phyloP scores from a whole-genome alignment of 495 filamentous ascomycete genomes.

The Lentithecium fluviatile region DNA sequence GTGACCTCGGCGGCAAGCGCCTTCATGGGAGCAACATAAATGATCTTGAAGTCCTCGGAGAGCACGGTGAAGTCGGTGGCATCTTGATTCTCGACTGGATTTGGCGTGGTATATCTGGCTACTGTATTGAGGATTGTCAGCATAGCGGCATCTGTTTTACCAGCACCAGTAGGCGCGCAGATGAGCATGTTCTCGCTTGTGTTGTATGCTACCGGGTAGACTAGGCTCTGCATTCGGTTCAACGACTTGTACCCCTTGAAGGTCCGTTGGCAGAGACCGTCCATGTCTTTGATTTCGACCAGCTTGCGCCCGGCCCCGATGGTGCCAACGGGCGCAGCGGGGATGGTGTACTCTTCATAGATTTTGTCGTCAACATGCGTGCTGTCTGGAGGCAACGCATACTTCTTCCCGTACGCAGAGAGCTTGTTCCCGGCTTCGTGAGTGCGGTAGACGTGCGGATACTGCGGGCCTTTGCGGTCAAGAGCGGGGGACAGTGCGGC shows the following conservation, averaged over 20 bases:
- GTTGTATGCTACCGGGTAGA: constrained; percentile 93
- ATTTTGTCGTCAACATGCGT: constrained; percentile 48
- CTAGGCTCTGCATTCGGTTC: constrained; percentile 96
- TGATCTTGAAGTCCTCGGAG: constrained; percentile 90
- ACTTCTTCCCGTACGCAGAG: constrained; percentile 71
- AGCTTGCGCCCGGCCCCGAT: constrained; percentile 69
- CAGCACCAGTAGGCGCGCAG: constrained; percentile 94
- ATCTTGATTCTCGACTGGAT: constrained; percentile 69
- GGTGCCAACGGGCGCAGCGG: constrained; percentile 75
- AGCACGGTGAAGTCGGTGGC: constrained; percentile 74
- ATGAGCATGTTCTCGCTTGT: constrained; percentile 98
- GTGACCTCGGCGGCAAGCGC: constrained; percentile 95
- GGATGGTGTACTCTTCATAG: constrained; percentile 86
- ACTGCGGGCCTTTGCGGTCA: constrained; percentile 62
- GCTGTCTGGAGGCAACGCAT: constrained; percentile 49
- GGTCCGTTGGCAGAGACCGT: constrained; percentile 84
- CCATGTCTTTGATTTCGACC: constrained; percentile 75
- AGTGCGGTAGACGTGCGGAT: constrained; percentile 88
- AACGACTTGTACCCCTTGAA: constrained; percentile 91
- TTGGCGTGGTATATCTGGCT: constrained; percentile 76
- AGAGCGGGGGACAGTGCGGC: constrained; percentile 62
- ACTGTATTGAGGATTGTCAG: constrained; percentile 88
- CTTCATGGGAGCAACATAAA: constrained; percentile 99
- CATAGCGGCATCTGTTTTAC: constrained; percentile 99
- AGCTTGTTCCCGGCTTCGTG: constrained; percentile 82